A percentile compares a stretch with the other conserved stretches of the same genome.
Evolutionary conservation across 2,329 filamentous ascomycete genomes (phyloP).

Genomic region (Penicillium sumatraense): DNA sequence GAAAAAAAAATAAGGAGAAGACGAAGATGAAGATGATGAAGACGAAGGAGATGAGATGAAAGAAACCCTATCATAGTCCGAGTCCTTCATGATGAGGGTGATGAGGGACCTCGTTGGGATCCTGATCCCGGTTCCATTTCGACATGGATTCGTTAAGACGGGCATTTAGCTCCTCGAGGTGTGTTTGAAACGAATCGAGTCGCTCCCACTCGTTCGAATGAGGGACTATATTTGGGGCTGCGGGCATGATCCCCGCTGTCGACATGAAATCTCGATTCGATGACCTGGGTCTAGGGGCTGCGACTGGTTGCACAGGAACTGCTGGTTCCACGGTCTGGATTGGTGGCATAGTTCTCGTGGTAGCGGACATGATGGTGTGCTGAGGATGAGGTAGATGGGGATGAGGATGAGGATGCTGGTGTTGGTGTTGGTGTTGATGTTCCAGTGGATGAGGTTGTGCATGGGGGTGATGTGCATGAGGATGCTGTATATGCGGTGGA

Average conservation of each 20-base stretch:
- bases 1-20: neutral
- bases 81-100: conserved; percentile 29
- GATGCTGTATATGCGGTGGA: neutral
- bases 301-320: neutral
- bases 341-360: neutral
- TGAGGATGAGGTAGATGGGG: conserved; percentile 6
- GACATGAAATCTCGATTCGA: neutral
- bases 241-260: neutral
- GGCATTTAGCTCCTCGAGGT: conserved; percentile 19
- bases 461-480: conserved; percentile 13
- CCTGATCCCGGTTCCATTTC: conserved; percentile 26
- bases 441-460: conserved; percentile 9
- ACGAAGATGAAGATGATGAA: neutral
- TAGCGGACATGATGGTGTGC: conserved; percentile 1
- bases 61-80: conserved; percentile 22
- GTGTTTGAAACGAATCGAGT: conserved; percentile 26
- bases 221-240: neutral
- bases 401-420: conserved; percentile 8
- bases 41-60: conserved; percentile 2
- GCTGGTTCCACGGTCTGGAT: neutral
- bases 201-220: conserved; percentile 25
- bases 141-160: conserved; percentile 27
- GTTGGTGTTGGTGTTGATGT: conserved; percentile 13
- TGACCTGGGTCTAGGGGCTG: neutral
- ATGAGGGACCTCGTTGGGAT: conserved; percentile 27